These are phyloP conservation scores for Solanum raphanifolium DNA, from an alignment of 257 asterid species.

Conservation along the genomic window DNA sequence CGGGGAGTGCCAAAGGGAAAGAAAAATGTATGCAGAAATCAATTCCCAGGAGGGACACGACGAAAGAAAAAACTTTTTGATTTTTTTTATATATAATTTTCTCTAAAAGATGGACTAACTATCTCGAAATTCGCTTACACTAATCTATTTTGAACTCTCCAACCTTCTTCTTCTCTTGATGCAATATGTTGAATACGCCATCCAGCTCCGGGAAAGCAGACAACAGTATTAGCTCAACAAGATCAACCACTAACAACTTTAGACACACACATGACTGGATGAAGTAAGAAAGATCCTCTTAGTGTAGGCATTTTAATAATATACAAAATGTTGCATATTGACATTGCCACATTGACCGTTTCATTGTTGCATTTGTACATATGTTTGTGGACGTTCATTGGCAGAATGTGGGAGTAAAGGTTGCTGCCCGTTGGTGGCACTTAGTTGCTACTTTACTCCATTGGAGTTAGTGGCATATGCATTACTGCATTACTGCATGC, in stretches of 20 bases:
- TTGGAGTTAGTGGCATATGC: too few species aligned
- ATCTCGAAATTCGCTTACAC: background rate
- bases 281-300: conserved; percentile 71
- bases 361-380: too few species aligned
- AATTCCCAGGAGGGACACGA: background rate
- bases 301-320: too few species aligned
- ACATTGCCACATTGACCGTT: too few species aligned
- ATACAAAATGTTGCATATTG: too few species aligned
- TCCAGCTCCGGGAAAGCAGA: conserved; percentile 86
- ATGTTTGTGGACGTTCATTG: too few species aligned
- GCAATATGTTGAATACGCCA: conserved; percentile 45
- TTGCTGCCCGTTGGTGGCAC: too few species aligned
- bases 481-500: too few species aligned
- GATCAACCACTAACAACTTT: conserved; percentile 72
- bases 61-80: background rate
- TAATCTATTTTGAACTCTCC: conserved; percentile 37
- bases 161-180: conserved; percentile 49
- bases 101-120: background rate
- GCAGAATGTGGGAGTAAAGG: too few species aligned
- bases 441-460: too few species aligned
- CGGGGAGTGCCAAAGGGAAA: background rate
- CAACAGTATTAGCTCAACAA: conserved; percentile 62
- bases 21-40: background rate
- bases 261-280: conserved; percentile 75
- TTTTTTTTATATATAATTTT: background rate